Evolutionary conservation across 2,329 filamentous ascomycete genomes (phyloP).

Genomic region (Orbilia ellipsospora): DNA sequence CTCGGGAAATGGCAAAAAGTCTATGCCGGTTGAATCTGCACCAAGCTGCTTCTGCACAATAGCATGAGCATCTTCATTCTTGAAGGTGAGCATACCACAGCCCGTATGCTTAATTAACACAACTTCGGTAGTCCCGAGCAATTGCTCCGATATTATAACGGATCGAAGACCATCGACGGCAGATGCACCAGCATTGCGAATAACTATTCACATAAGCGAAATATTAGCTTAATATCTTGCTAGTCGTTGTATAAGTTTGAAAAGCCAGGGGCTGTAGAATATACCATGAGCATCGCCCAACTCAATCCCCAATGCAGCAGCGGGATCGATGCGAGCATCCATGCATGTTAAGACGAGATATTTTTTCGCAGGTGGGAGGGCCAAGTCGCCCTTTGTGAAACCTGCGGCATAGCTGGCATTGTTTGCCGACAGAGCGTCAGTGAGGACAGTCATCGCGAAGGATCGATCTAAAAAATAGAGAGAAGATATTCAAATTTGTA

Average conservation of each 20-base stretch:
- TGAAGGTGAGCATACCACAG: slow-evolving; percentile 78
- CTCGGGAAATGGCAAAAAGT: slow-evolving; percentile 45
- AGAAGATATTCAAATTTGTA: background rate
- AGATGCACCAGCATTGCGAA: slow-evolving; percentile 70
- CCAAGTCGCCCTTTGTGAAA: slow-evolving; percentile 75
- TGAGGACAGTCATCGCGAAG: slow-evolving; percentile 63
- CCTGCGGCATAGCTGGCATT: slow-evolving; percentile 70
- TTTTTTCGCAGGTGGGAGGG: slow-evolving; percentile 76
- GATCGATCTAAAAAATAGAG: background rate
- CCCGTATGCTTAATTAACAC: slow-evolving; percentile 75
- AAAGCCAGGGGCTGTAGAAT: slow-evolving; percentile 29
- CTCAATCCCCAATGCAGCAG: slow-evolving; percentile 74
- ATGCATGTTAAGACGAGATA: slow-evolving; percentile 81
- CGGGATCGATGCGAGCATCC: slow-evolving; percentile 79
- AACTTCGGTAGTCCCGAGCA: slow-evolving; percentile 80
- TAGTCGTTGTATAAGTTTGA: background rate
- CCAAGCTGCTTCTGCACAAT: slow-evolving; percentile 72
- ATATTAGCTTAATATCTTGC: background rate
- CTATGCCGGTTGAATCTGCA: slow-evolving; percentile 65
- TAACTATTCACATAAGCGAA: slow-evolving; percentile 22
- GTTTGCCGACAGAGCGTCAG: slow-evolving; percentile 69
- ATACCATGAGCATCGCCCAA: slow-evolving; percentile 77
- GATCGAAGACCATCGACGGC: slow-evolving; percentile 77
- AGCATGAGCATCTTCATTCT: slow-evolving; percentile 69
- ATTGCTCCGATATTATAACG: slow-evolving; percentile 80